phyloP scores from a whole-genome alignment of 2,329 filamentous ascomycete species.

The Penicillium hordei region DNA sequence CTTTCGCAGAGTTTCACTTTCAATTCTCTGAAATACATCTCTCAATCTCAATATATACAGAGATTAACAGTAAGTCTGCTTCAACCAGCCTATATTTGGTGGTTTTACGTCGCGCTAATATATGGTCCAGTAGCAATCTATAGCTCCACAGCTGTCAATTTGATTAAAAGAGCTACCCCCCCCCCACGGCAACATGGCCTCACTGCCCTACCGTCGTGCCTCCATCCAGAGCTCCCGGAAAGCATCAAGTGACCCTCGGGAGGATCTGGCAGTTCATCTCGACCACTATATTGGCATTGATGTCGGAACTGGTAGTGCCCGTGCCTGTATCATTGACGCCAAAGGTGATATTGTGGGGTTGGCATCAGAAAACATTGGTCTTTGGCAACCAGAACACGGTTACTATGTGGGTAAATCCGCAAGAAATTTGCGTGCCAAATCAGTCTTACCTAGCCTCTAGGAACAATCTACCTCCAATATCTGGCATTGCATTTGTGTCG shows the following conservation, averaged over 20 bases:
- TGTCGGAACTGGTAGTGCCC: slow-evolving; percentile 91
- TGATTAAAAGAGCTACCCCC: background rate
- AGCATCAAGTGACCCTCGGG: slow-evolving; percentile 49
- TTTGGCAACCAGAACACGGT: slow-evolving; percentile 74
- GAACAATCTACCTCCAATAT: slow-evolving; percentile 99
- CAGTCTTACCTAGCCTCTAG: slow-evolving; percentile 45
- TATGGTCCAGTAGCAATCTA: background rate
- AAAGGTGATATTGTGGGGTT: slow-evolving; percentile 79
- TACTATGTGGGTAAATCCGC: slow-evolving; percentile 62
- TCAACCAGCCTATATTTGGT: background rate
- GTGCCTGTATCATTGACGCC: slow-evolving; percentile 92
- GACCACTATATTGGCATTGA: slow-evolving; percentile 82
- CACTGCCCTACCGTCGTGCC: slow-evolving; percentile 35
- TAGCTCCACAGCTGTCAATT: background rate
- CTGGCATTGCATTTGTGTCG: slow-evolving; percentile 90
- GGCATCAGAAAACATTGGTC: slow-evolving; percentile 72
- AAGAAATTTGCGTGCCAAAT: background rate
- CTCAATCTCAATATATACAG: background rate
- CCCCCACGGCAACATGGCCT: slow-evolving; percentile 28
- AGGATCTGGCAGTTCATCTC: slow-evolving; percentile 57
- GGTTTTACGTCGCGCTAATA: background rate
- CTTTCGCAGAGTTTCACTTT: background rate
- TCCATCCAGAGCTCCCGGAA: slow-evolving; percentile 38
- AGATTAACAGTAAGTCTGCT: background rate
- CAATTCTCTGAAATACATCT: background rate